Base-by-base conservation (phyloP, 164 flowering plant species). In the Sedum album region DNA sequence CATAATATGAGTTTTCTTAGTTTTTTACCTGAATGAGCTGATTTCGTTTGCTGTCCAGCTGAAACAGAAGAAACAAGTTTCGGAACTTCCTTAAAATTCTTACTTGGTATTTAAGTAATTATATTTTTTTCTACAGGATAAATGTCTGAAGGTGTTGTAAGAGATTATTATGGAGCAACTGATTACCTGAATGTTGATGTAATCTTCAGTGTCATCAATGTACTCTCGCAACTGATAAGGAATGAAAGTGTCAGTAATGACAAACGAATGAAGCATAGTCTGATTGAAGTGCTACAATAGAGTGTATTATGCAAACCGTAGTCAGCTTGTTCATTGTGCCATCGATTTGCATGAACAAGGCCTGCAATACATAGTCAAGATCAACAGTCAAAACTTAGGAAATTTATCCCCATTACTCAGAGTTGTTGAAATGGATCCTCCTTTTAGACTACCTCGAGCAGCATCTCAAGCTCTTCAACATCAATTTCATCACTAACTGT, bases 191-290 rank as follows among this genome's bases (percentile, higher is more conserved):
- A 94, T 94, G 73, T 94, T 94, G 66, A 94, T 90, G 78, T 94
- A 94, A 77, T 94, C 98, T 75, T 94, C 97, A 11, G 97, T 93
- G 73, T 91, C 98, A 77, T 93, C 96, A 61, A 91, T 93, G 69
- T 93, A 93, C 70, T 91, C 98, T 2, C 98, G 86, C 71, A 91
- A 77, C 97, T 91, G 86, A 60, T 36, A 53, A 20, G 66, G 15
- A 46, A 31, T 25, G 10, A 69, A 69, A 1, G n/a, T 38, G 31
- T 42, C 14, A 25, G 18, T 20, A 17, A 20, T 23, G 55, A 17
- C 5, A 23, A 69, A 8, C 39, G 10, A 44, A 23, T 25, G 39
- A 33, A 6, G 25, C 17, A 38, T 11, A 38, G 8, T 33, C 11
- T 1, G 21, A 33, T n/a, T 23, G 6, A 63, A 62, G 42, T 33